These are phyloP conservation scores for Blastobotrys malaysiensis DNA, from an alignment of 1,139 yeast species.

Conservation along the genomic window DNA sequence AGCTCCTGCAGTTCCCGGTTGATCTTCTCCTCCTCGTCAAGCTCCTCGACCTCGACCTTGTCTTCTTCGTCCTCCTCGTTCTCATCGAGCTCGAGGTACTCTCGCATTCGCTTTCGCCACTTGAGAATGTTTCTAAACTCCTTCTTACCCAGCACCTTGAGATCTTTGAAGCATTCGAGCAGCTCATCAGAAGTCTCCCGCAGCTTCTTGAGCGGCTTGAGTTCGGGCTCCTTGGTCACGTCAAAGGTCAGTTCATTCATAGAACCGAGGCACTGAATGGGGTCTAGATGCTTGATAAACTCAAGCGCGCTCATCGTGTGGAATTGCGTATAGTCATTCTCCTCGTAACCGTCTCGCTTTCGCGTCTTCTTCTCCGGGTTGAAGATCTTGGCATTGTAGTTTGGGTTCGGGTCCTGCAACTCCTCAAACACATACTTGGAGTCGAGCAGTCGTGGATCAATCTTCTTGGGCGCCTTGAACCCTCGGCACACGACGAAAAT, in stretches of 20 bases:
- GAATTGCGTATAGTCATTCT: slow-evolving; percentile 77
- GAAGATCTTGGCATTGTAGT: slow-evolving; percentile 86
- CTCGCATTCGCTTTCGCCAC: slow-evolving; percentile 88
- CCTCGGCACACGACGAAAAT: slow-evolving; percentile 95
- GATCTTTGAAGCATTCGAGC: slow-evolving; percentile 77
- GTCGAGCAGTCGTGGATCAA: slow-evolving; percentile 89
- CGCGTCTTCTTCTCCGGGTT: slow-evolving; percentile 90
- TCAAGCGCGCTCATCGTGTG: slow-evolving; percentile 74
- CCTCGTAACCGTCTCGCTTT: slow-evolving; percentile 95
- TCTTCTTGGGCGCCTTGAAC: slow-evolving; percentile 90
- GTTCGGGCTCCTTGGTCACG: slow-evolving; percentile 55
- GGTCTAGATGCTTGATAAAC: slow-evolving; percentile 74
- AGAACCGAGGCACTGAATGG: slow-evolving; percentile 75
- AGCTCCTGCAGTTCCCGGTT: slow-evolving; percentile 76
- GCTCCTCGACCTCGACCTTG: slow-evolving; percentile 54
- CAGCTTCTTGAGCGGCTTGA: slow-evolving; percentile 65
- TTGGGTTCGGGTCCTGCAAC: slow-evolving; percentile 55
- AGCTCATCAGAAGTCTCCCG: slow-evolving; percentile 75
- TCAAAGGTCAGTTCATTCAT: slow-evolving; percentile 46
- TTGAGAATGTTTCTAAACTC: slow-evolving; percentile 80
- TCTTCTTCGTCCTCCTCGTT: slow-evolving; percentile 36
- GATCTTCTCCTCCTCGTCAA: slow-evolving; percentile 85
- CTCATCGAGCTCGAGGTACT: slow-evolving; percentile 62
- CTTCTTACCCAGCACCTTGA: slow-evolving; percentile 87
- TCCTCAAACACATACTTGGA: slow-evolving; percentile 94